Evolutionary conservation across 2,329 filamentous ascomycete species (phyloP), one percentile per base, ranked within the genome.

Genomic region (Beauveria bassiana): DNA sequence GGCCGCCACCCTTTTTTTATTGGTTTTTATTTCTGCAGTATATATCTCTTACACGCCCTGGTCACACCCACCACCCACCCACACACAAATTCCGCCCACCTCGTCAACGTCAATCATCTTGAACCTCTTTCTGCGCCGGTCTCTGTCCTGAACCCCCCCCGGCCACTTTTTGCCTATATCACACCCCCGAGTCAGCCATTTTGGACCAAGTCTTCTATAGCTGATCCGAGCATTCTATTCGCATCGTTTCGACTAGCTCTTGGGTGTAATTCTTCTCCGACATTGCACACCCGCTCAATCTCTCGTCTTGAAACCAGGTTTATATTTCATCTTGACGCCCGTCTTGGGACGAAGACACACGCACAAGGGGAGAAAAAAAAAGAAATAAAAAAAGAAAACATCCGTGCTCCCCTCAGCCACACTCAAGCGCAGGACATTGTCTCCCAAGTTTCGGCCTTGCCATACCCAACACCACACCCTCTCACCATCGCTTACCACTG

Each of bases 11-110:
- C n/a, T 22, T 22, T n/a, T 20, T 28, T 31, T 45, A 28, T 38
- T 38, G 34, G 28, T 31, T 46, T 28, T 45, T 40, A 20, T 45
- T 54, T 26, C 59, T 45, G 20, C 24, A 52, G 14, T 24, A 59
- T 61, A 54, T 61, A 61, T 61, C 59, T 40, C 59, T 61, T 61
- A 61, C 59, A 61, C 50, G 59, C 59, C 59, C 50, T 47, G 26
- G 50, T 54, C 59, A 8, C n/a, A 43, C 16, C 40, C 40, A 18
- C n/a, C 40, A 43, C n/a, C 40, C n/a, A n/a, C 31, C 20, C n/a
- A 26, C 26, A 31, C 26, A 22, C 20, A 22, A 34, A 51, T 26
- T 3, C 18, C 47, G 38, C 34, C 40, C 38, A 49, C 34, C 47
- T 59, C 22, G 22, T 34, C 16, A 40, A 40, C 51, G 9, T 46